Evolutionary conservation across 176 grass and related monocot species (phyloP).

Genomic region (Carex parvula): DNA sequence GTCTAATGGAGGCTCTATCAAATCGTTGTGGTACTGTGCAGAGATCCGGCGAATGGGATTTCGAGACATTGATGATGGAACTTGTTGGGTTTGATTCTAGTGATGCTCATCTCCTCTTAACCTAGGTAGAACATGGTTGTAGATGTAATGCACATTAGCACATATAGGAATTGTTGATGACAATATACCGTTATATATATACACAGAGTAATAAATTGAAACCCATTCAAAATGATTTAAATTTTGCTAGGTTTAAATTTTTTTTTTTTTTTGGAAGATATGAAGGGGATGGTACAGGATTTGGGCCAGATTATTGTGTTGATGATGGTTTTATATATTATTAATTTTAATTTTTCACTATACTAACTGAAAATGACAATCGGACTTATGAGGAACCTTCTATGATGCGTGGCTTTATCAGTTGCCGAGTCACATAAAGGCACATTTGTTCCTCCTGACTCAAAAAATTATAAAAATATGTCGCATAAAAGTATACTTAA

Average conservation of each 20-base stretch:
- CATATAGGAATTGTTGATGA: neutral
- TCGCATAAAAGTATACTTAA: too few relatives aligned
- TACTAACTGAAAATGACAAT: too few relatives aligned
- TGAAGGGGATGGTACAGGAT: neutral
- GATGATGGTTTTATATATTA: too few relatives aligned
- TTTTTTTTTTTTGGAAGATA: neutral
- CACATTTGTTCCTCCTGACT: too few relatives aligned
- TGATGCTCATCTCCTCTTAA: neutral
- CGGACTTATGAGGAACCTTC: too few relatives aligned
- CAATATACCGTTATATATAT: neutral
- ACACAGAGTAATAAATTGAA: too few relatives aligned
- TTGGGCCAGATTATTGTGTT: neutral
- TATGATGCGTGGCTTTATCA: too few relatives aligned
- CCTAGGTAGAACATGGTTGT: neutral
- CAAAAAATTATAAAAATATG: too few relatives aligned
- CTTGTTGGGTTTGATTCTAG: neutral
- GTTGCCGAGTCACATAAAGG: too few relatives aligned
- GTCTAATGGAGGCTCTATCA: neutral
- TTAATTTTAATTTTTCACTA: too few relatives aligned
- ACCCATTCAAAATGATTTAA: neutral
- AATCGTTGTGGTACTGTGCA: neutral
- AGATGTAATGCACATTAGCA: too few relatives aligned
- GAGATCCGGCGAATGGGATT: neutral
- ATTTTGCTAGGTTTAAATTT: neutral
- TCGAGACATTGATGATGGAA: neutral